These are phyloP conservation scores for Mesostigma viride DNA, from an alignment of 139 green algal genomes.

Conservation along the genomic window DNA sequence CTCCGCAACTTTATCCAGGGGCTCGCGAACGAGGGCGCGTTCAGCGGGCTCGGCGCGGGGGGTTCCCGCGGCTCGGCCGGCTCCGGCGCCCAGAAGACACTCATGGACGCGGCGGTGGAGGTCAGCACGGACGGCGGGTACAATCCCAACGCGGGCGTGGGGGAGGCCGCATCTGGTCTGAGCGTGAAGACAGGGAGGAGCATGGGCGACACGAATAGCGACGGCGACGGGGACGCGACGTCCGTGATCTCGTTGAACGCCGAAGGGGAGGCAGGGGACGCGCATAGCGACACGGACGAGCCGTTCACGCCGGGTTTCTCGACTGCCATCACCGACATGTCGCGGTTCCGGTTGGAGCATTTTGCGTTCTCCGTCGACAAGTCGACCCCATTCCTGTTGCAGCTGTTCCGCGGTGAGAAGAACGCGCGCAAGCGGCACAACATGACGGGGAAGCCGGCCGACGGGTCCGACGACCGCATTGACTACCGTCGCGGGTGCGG, in stretches of 20 bases:
- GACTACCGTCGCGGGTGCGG: background rate
- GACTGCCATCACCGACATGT: background rate
- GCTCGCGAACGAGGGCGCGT: too few species aligned
- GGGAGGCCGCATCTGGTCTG: too few species aligned
- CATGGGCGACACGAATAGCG: too few species aligned
- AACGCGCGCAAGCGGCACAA: background rate
- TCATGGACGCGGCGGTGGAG: too few species aligned
- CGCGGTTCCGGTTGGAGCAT: background rate
- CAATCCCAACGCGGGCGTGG: too few species aligned
- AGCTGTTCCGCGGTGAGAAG: background rate
- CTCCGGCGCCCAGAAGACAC: too few species aligned
- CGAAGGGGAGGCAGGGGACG: background rate
- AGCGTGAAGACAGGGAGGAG: too few species aligned
- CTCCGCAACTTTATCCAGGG: background rate
- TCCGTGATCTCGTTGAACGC: background rate
- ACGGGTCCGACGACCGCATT: background rate
- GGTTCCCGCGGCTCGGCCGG: too few species aligned
- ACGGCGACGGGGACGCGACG: background rate
- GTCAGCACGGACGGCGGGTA: too few species aligned
- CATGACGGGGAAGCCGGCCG: background rate
- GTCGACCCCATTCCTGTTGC: background rate
- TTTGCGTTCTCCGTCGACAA: background rate
- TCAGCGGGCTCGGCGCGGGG: too few species aligned
- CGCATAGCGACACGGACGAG: background rate
- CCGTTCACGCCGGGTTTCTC: background rate